Base-by-base conservation (phyloP, 306 rosid genomes). In the Rubus parviflorus region DNA sequence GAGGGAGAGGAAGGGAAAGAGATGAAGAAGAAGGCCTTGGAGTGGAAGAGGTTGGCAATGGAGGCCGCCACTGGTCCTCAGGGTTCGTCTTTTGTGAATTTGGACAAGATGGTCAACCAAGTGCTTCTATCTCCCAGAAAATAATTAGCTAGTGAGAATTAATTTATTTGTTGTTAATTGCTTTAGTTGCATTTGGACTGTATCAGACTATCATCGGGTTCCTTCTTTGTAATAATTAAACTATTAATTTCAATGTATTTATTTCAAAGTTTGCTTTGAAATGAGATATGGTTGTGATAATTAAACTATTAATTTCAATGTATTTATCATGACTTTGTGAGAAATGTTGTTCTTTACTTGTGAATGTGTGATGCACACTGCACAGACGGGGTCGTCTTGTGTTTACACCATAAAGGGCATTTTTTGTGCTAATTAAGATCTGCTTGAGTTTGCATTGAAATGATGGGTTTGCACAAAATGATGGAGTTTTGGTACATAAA, bases 21-120 rank as follows among this genome's bases (percentile, higher is more conserved):
- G 49, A 73, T 56, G 76, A 73, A 16, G 17, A 73, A 73, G 53
- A 73, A 73, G 8, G 76, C 76, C 19, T 16, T 73, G 66, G 67
- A 22, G 8, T 73, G 76, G 76, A 73, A 56, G 23, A 73, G 23
- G 41, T 56, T 56, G 67, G 76, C 76, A 40, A 22, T 40, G 53
- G 76, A 73, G 65, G 76, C 76, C 1, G 47, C 49, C 17, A 12
- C 23, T 41, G 41, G 52, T 56, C 53, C 76, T 1, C 14, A 56
- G 9, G 53, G 76, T 3, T 54, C 15, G 48, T 56, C 76, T 22
- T 56, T 20, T 22, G 62, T 54, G 67, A 61, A 20, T 16, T 73
- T 73, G 76, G 67, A 56, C 23, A 20, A 73, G 7, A 12, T 73
- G 76, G 41, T 73, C 46, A 40, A 14, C 67, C 7, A 41, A 14